A percentile compares a stretch with the other conserved stretches of the same genome.
phyloP scores from a whole-genome alignment of 164 flowering plant genomes.

The Euptelea pleiosperma region DNA sequence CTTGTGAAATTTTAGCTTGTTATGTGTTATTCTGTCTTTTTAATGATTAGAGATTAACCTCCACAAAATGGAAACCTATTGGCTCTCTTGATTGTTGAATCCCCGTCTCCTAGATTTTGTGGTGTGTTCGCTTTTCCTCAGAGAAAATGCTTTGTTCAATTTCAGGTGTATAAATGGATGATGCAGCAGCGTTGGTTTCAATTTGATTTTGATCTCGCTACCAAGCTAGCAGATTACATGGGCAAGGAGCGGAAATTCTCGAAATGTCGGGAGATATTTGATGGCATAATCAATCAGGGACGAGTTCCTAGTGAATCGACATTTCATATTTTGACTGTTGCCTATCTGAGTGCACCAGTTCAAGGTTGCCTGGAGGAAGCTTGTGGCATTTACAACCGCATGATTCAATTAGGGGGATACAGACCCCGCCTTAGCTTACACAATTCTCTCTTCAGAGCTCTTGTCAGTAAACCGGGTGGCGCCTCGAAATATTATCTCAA shows the following conservation, averaged over 20 bases:
- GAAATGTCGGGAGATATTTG: slow-evolving; percentile 82
- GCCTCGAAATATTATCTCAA: slow-evolving; percentile 59
- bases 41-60: no score
- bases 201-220: slow-evolving; percentile 85
- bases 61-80: no score
- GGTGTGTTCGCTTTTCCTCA: neutral
- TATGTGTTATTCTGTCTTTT: no score
- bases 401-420: slow-evolving; percentile 92
- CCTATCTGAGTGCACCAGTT: slow-evolving; percentile 68
- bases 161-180: slow-evolving; percentile 97
- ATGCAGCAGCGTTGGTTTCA: slow-evolving; percentile 72
- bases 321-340: slow-evolving; percentile 71
- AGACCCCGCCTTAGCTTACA: slow-evolving; percentile 80
- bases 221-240: slow-evolving; percentile 83
- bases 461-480: slow-evolving; percentile 61
- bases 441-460: slow-evolving; percentile 77
- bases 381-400: slow-evolving; percentile 76
- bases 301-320: slow-evolving; percentile 86
- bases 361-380: slow-evolving; percentile 83
- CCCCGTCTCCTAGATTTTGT: neutral
- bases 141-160: neutral
- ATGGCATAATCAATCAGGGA: slow-evolving; percentile 80
- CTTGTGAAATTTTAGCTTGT: no score
- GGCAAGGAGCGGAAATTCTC: slow-evolving; percentile 80
- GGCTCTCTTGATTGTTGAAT: no score